These are phyloP conservation scores for Colletotrichum sublineola DNA, from an alignment of 2,329 filamentous ascomycete species.

Conservation along the genomic window DNA sequence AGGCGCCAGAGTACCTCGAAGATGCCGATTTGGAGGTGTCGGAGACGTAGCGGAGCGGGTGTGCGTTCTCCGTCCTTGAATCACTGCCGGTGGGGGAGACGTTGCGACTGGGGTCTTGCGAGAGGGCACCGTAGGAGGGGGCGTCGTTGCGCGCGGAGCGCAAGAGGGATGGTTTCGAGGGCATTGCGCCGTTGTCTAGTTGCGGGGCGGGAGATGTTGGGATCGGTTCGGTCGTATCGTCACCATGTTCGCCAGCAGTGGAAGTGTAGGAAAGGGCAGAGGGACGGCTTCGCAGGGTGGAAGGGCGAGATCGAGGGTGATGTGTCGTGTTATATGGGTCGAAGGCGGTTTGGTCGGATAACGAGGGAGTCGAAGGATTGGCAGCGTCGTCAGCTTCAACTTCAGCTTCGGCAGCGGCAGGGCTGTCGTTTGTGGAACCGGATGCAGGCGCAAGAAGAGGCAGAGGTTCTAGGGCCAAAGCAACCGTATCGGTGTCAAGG, in stretches of 20 bases:
- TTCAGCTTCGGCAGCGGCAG: constrained; percentile 7
- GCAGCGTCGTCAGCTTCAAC: background rate
- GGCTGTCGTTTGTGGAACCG: constrained; percentile 24
- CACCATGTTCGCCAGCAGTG: constrained; percentile 41
- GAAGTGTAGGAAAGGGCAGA: constrained; percentile 27
- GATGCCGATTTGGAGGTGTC: constrained; percentile 51
- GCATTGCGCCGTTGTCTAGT: constrained; percentile 42
- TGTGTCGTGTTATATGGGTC: constrained; percentile 39
- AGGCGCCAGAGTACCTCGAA: constrained; percentile 48
- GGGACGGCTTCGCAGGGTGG: constrained; percentile 31
- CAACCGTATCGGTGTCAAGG: constrained; percentile 36
- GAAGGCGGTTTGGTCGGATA: constrained; percentile 19
- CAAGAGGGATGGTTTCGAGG: constrained; percentile 51
- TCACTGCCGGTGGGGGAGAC: constrained; percentile 54
- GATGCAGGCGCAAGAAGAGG: constrained; percentile 29
- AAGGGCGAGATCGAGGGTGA: constrained; percentile 23
- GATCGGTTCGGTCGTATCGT: constrained; percentile 28
- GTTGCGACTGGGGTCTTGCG: constrained; percentile 52
- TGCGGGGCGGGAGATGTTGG: constrained; percentile 25
- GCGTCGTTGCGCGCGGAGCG: constrained; percentile 47
- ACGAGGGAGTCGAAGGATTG: constrained; percentile 26
- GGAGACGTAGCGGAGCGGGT: constrained; percentile 52
- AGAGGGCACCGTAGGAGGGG: constrained; percentile 56
- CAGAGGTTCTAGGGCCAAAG: constrained; percentile 34
- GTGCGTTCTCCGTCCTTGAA: constrained; percentile 48